phyloP scores from a whole-genome alignment of 495 filamentous ascomycete genomes.

The Amphirosellinia nigrospora region DNA sequence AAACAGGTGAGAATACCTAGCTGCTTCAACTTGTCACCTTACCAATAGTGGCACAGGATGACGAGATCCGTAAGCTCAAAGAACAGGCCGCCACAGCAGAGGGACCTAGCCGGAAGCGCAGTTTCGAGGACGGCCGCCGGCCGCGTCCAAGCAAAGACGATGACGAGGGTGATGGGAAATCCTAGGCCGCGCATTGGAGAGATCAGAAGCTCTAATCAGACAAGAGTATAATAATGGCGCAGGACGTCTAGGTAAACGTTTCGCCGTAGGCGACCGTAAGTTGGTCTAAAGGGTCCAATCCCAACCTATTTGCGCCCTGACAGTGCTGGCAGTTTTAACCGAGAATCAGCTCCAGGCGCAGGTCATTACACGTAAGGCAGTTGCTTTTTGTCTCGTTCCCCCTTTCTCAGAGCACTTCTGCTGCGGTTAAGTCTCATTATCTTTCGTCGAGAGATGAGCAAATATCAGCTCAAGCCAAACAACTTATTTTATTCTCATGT shows the following conservation, averaged over 20 bases:
- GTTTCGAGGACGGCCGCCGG: background rate
- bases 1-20: conserved; percentile 28
- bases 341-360: conserved; percentile 46
- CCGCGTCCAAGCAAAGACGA: conserved; percentile 8
- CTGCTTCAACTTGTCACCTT: background rate
- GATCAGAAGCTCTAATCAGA: conserved; percentile 36
- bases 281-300: background rate
- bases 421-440: background rate
- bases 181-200: conserved; percentile 38
- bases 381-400: background rate
- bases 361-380: conserved; percentile 40
- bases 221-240: conserved; percentile 40
- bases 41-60: conserved; percentile 4
- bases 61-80: conserved; percentile 21
- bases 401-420: too few species aligned
- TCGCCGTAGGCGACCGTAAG: conserved; percentile 45
- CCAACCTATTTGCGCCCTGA: background rate
- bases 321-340: conserved; percentile 33
- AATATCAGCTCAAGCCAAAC: background rate
- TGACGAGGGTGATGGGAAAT: conserved; percentile 18
- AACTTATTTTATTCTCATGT: background rate
- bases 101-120: background rate
- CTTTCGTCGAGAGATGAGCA: background rate
- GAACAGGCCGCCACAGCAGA: conserved; percentile 18
- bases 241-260: conserved; percentile 35